Evolutionary conservation across 306 rosid genomes (phyloP).

Genomic region (Casuarina glauca): DNA sequence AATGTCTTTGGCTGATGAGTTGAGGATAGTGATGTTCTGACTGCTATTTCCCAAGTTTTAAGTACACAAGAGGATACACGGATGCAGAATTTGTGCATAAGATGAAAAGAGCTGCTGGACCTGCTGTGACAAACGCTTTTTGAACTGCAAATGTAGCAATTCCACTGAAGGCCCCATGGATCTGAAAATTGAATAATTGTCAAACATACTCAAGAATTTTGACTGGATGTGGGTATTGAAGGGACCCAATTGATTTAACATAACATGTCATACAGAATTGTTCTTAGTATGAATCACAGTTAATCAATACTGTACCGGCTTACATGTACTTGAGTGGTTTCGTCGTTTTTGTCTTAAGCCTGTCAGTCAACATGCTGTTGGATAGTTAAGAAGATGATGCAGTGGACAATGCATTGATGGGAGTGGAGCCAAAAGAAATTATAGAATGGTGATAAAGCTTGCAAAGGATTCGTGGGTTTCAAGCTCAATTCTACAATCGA

Average conservation of each 20-base stretch:
- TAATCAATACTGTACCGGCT: neutral
- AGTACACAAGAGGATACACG: neutral
- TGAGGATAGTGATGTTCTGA: neutral
- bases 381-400: neutral
- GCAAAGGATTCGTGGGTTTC: neutral
- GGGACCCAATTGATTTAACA: neutral
- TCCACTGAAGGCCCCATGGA: constrained; percentile 59
- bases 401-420: neutral
- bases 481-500: neutral
- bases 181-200: constrained; percentile 28
- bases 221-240: neutral
- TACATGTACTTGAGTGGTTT: neutral
- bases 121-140: constrained; percentile 57
- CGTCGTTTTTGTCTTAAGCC: neutral
- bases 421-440: neutral
- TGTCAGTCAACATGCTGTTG: neutral
- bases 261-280: neutral
- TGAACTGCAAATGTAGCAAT: constrained; percentile 48
- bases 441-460: neutral
- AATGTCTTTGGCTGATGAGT: neutral
- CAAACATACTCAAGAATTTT: constrained; percentile 1
- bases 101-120: constrained; percentile 17
- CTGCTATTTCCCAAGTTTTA: neutral
- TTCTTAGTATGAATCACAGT: neutral
- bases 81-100: neutral